These are phyloP conservation scores for Fusarium xyrophilum DNA, from an alignment of 2,329 filamentous ascomycete species.

Conservation along the genomic window DNA sequence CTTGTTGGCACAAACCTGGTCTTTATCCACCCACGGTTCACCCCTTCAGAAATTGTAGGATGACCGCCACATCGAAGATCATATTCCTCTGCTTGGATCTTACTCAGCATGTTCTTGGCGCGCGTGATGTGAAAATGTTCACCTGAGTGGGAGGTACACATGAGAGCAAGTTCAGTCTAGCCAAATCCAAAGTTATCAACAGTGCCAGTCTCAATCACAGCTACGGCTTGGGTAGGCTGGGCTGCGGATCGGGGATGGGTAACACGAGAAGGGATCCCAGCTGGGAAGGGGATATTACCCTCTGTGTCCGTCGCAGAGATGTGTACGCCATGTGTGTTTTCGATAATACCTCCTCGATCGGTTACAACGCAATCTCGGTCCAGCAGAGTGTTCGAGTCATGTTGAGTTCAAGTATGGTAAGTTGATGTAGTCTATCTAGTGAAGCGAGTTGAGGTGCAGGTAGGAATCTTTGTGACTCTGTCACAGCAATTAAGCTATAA, in stretches of 20 bases:
- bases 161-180: slow-evolving; percentile 53
- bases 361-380: slow-evolving; percentile 45
- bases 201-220: slow-evolving; percentile 52
- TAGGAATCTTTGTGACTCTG: background rate
- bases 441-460: too few species aligned
- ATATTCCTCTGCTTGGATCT: slow-evolving; percentile 43
- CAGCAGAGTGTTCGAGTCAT: slow-evolving; percentile 24
- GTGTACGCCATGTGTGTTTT: slow-evolving; percentile 55
- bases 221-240: slow-evolving; percentile 55
- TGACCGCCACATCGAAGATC: slow-evolving; percentile 55
- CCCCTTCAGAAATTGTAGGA: slow-evolving; percentile 43
- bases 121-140: slow-evolving; percentile 51
- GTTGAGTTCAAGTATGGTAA: background rate
- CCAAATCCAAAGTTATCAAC: slow-evolving; percentile 48
- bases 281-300: slow-evolving; percentile 48
- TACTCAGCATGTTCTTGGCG: slow-evolving; percentile 49
- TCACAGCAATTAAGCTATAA: background rate
- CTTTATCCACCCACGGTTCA: slow-evolving; percentile 51
- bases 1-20: slow-evolving; percentile 47
- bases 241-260: slow-evolving; percentile 55
- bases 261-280: slow-evolving; percentile 51
- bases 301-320: slow-evolving; percentile 50
- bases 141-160: slow-evolving; percentile 56
- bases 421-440: background rate
- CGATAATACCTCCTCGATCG: slow-evolving; percentile 49